phyloP scores from a whole-genome alignment of 2,329 filamentous ascomycete species.

The Akanthomyces uredinophilus region DNA sequence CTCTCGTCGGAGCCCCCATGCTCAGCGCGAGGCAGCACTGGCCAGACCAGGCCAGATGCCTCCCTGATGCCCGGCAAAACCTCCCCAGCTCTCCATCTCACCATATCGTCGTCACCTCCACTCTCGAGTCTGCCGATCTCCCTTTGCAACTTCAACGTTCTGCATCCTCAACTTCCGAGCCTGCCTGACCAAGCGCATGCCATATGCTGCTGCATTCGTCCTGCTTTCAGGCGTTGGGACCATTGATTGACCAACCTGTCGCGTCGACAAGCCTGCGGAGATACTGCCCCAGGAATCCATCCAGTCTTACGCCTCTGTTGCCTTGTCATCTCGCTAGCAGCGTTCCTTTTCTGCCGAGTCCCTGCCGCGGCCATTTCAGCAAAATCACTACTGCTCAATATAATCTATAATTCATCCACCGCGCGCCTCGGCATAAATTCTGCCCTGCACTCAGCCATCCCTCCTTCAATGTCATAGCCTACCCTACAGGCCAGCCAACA shows the following conservation, averaged over 20 bases:
- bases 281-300: too few relatives aligned
- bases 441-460: neutral
- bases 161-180: neutral
- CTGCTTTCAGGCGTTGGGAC: too few relatives aligned
- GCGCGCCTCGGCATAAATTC: neutral
- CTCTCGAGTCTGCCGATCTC: neutral
- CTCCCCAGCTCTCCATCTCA: too few relatives aligned
- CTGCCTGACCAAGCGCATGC: neutral
- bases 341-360: too few relatives aligned
- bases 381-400: neutral
- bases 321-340: too few relatives aligned
- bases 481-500: neutral
- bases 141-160: neutral
- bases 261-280: too few relatives aligned
- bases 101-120: neutral
- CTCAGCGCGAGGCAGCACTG: neutral
- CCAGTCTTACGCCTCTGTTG: neutral
- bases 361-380: too few relatives aligned
- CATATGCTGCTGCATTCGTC: neutral
- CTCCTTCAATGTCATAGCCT: constrained; percentile 3
- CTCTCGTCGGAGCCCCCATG: too few relatives aligned
- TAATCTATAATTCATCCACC: neutral
- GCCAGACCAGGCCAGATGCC: too few relatives aligned
- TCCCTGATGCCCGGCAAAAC: too few relatives aligned
- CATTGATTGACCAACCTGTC: too few relatives aligned